Evolutionary conservation across 805 yeast species (phyloP).

Genomic region (Sugiyamaella boreocaroliniensis): DNA sequence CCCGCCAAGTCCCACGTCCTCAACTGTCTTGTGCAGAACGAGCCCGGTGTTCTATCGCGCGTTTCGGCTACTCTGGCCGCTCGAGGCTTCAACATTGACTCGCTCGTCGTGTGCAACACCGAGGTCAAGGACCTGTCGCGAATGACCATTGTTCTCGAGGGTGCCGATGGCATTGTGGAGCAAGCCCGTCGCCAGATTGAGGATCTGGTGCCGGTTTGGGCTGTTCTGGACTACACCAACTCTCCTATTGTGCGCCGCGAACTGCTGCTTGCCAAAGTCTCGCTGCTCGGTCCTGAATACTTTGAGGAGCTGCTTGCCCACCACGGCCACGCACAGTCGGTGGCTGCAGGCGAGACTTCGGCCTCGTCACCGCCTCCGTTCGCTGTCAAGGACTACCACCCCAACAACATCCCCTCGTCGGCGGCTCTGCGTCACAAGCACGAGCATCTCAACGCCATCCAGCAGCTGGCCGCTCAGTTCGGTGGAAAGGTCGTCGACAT

Average conservation of each 20-base stretch:
- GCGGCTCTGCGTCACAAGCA: constrained; percentile 94
- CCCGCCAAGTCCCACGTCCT: constrained; percentile 81
- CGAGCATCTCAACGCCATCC: constrained; percentile 76
- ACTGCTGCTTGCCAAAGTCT: constrained; percentile 82
- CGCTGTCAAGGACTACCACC: constrained; percentile 55
- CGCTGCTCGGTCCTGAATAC: constrained; percentile 95
- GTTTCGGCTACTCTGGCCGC: constrained; percentile 96
- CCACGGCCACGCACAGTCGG: constrained; percentile 46
- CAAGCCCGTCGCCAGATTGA: constrained; percentile 98
- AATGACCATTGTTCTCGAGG: constrained; percentile 92
- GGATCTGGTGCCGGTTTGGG: constrained; percentile 96
- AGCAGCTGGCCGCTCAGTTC: constrained; percentile 72
- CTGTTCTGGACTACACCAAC: constrained; percentile 88
- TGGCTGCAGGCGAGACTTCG: constrained; percentile 31
- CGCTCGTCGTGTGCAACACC: constrained; percentile 92
- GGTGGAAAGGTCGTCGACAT: constrained; percentile 93
- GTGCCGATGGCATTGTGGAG: constrained; percentile 93
- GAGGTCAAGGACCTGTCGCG: constrained; percentile 92
- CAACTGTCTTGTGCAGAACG: constrained; percentile 96
- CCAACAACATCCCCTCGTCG: constrained; percentile 80
- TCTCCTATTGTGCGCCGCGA: constrained; percentile 89
- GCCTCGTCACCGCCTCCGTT: constrained; percentile 28
- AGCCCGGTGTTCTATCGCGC: constrained; percentile 93
- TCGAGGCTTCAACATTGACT: constrained; percentile 96
- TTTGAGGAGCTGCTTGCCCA: constrained; percentile 89